A percentile compares a stretch with the other conserved stretches of the same genome.
phyloP scores from a whole-genome alignment of 306 rosid species.

The Crotalaria pallida region DNA sequence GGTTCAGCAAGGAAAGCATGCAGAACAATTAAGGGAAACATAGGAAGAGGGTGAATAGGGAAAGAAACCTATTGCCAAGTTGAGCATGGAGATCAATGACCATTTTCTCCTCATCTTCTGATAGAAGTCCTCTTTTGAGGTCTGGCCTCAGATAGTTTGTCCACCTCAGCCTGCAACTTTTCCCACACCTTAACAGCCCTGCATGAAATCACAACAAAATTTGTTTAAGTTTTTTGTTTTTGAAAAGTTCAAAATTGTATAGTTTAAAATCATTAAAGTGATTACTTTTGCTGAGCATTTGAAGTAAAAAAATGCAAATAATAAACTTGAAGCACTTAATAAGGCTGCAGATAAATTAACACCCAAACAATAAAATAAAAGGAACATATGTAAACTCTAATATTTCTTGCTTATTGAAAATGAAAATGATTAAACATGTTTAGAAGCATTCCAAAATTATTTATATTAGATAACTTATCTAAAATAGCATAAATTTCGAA shows the following conservation, averaged over 20 bases:
- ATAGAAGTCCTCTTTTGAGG: constrained; percentile 84
- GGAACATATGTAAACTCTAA: neutral
- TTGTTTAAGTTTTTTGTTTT: too few relatives aligned
- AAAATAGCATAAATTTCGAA: too few relatives aligned
- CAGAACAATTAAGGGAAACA: constrained; percentile 21
- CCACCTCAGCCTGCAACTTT: constrained; percentile 95
- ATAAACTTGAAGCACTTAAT: neutral
- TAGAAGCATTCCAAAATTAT: too few relatives aligned
- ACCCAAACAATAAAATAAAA: neutral
- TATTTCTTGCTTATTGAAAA: neutral
- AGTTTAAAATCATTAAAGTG: neutral
- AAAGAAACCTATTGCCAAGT: constrained; percentile 78
- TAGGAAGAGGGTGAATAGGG: neutral
- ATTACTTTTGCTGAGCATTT: neutral
- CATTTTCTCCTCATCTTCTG: constrained; percentile 77
- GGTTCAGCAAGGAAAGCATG: constrained; percentile 2
- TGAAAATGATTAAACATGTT: neutral
- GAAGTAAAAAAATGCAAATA: constrained; percentile 5
- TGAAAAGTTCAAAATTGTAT: neutral
- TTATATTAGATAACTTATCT: too few relatives aligned
- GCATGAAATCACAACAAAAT: constrained; percentile 28
- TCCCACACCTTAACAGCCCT: constrained; percentile 90
- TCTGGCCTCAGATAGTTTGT: constrained; percentile 88
- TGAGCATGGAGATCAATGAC: constrained; percentile 95
- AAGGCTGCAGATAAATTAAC: neutral